Conservation (phyloP, 2,329 filamentous ascomycete genomes). For the Tolypocladium capitatum region DNA sequence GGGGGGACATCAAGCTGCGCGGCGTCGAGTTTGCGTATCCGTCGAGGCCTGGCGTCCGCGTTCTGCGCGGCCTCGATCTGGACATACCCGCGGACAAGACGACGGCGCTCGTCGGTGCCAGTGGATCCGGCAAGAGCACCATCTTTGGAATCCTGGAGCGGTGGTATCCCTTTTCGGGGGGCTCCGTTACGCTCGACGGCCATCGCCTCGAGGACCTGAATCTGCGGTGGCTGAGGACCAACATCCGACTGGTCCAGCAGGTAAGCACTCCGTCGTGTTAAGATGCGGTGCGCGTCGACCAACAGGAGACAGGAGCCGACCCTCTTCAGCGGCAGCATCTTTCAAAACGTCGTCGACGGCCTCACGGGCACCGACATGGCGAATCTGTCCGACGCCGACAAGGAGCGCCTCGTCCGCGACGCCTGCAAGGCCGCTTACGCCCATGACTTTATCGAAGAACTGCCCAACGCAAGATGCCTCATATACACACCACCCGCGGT, state of each 20-base stretch:
- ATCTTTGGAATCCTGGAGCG: constrained; percentile 43
- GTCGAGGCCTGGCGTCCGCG: constrained; percentile 34
- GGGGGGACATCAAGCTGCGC: constrained; percentile 32
- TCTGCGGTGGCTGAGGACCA: constrained; percentile 37
- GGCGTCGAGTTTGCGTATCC: constrained; percentile 43
- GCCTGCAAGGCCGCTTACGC: constrained; percentile 38
- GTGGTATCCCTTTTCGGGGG: constrained; percentile 41
- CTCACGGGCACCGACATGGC: constrained; percentile 24
- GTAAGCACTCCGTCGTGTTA: constrained; percentile 8
- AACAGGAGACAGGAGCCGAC: constrained; percentile 30
- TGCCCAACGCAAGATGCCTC: constrained; percentile 22
- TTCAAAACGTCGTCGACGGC: constrained; percentile 38
- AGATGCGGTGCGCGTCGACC: background rate
- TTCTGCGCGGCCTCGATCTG: constrained; percentile 29
- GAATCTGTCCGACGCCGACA: constrained; percentile 26
- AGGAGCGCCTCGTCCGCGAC: constrained; percentile 27
- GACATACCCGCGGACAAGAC: constrained; percentile 30
- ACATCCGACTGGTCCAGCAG: constrained; percentile 37
- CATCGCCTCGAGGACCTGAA: constrained; percentile 28
- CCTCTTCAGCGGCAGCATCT: constrained; percentile 38
- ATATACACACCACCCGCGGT: background rate
- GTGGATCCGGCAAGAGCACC: constrained; percentile 46
- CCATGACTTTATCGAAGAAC: constrained; percentile 35
- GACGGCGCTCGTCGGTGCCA: constrained; percentile 43
- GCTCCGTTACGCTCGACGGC: constrained; percentile 31